Conservation (phyloP, 805 yeast species). For the Lachancea waltii region DNA sequence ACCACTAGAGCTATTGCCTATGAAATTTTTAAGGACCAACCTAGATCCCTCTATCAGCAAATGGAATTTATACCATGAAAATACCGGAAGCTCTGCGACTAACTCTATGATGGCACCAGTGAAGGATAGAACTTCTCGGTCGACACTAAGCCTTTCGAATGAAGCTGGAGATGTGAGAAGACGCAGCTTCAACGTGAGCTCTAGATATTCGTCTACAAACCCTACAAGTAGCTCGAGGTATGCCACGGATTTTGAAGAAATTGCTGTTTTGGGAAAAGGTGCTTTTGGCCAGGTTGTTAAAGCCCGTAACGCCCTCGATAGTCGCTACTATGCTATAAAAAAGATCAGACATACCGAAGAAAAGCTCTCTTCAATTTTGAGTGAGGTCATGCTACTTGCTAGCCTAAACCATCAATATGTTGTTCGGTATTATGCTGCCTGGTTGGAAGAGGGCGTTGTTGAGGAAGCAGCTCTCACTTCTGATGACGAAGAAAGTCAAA, state of each 20-base stretch:
- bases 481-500: conserved; percentile 26
- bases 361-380: conserved; percentile 71
- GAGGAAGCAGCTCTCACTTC: conserved; percentile 34
- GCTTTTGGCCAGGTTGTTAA: conserved; percentile 99
- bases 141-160: conserved; percentile 1
- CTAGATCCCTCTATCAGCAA: conserved; percentile 36
- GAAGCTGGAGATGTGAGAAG: conserved; percentile 23
- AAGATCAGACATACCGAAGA: conserved; percentile 79
- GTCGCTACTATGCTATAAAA: conserved; percentile 90
- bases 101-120: not conserved
- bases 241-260: conserved; percentile 90
- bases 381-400: conserved; percentile 88
- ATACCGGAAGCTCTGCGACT: conserved; percentile 15
- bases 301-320: conserved; percentile 88
- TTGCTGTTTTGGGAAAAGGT: conserved; percentile 84
- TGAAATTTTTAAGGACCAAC: conserved; percentile 72
- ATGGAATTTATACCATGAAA: conserved; percentile 9
- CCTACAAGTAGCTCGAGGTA: conserved; percentile 54
- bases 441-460: conserved; percentile 74
- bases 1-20: conserved; percentile 78
- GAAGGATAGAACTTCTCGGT: conserved; percentile 3
- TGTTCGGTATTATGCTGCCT: conserved; percentile 92
- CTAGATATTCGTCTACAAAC: conserved; percentile 32
- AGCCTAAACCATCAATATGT: conserved; percentile 92
- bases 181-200: conserved; percentile 38